Conservation (phyloP, 352 stramenopile species). For the Globisporangium camurandrum region DNA sequence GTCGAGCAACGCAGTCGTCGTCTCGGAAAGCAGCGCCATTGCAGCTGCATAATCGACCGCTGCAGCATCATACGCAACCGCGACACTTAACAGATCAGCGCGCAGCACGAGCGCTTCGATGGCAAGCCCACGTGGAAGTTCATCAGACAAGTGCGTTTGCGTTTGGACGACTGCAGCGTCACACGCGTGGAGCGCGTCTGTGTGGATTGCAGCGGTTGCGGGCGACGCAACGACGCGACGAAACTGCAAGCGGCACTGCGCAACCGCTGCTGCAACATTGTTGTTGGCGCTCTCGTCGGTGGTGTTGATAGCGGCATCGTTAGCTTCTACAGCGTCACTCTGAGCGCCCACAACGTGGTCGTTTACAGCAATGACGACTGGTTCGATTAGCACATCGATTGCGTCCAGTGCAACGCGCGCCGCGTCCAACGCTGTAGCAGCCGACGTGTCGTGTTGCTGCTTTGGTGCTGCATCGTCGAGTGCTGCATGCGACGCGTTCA, state of each 20-base stretch:
- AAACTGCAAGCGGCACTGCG: slow-evolving; percentile 32
- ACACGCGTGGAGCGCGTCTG: slow-evolving; percentile 31
- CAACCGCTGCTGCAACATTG: slow-evolving; percentile 21
- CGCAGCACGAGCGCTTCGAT: slow-evolving; percentile 39
- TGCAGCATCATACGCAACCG: slow-evolving; percentile 28
- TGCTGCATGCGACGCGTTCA: too few relatives aligned
- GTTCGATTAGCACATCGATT: too few relatives aligned
- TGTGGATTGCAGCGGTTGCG: slow-evolving; percentile 25
- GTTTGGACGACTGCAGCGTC: slow-evolving; percentile 36
- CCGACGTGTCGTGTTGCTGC: too few relatives aligned
- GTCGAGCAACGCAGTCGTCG: neutral
- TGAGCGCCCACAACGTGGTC: too few relatives aligned
- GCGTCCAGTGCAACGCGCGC: too few relatives aligned
- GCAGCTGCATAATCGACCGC: slow-evolving; percentile 33
- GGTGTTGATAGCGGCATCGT: too few relatives aligned
- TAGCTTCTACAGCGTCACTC: too few relatives aligned
- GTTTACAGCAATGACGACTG: too few relatives aligned
- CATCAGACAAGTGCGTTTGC: slow-evolving; percentile 11
- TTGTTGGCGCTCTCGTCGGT: too few relatives aligned
- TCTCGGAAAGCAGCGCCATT: neutral
- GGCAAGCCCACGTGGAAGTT: too few relatives aligned
- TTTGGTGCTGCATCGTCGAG: too few relatives aligned
- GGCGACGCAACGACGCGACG: slow-evolving; percentile 32
- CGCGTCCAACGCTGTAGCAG: too few relatives aligned
- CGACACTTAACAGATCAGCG: slow-evolving; percentile 43